Evolutionary conservation across 1,284 basidiomycete genomes (phyloP).

Genomic region (Tilletia caries): DNA sequence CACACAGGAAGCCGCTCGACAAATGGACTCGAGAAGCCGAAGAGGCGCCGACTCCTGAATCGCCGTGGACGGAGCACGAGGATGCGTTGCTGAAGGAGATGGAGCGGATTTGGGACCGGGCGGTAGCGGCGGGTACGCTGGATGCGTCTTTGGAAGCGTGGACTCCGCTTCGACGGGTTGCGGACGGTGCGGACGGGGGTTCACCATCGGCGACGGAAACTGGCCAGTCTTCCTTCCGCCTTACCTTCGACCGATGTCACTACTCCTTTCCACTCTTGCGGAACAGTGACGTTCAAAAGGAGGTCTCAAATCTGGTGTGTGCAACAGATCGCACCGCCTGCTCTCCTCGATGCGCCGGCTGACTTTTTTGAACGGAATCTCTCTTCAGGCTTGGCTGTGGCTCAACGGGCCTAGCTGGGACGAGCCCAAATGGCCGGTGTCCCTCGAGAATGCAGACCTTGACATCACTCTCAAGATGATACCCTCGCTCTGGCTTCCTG

Average conservation of each 20-base stretch:
- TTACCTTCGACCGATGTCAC: background rate
- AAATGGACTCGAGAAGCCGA: background rate
- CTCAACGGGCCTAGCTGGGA: background rate
- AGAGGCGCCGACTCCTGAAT: too few species aligned
- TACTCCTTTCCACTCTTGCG: background rate
- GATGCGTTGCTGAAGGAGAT: background rate
- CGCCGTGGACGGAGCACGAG: background rate
- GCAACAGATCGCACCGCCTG: background rate
- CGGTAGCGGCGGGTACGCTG: background rate
- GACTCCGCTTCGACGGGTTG: background rate
- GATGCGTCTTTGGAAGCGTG: background rate
- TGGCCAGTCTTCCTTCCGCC: background rate
- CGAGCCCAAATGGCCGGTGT: background rate
- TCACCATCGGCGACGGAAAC: background rate
- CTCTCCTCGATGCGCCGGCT: background rate
- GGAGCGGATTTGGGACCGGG: background rate
- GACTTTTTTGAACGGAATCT: background rate
- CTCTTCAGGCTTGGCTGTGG: background rate
- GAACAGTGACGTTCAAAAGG: background rate
- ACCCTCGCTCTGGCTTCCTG: background rate
- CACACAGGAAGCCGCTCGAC: background rate
- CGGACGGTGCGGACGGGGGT: background rate
- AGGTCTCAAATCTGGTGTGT: background rate
- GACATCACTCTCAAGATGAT: conserved; percentile 5
- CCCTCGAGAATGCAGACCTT: background rate